A percentile compares a stretch with the other conserved stretches of the same genome.
These are phyloP conservation scores for Kurtzmaniella fragi DNA, from an alignment of 805 yeast species.

Conservation along the genomic window DNA sequence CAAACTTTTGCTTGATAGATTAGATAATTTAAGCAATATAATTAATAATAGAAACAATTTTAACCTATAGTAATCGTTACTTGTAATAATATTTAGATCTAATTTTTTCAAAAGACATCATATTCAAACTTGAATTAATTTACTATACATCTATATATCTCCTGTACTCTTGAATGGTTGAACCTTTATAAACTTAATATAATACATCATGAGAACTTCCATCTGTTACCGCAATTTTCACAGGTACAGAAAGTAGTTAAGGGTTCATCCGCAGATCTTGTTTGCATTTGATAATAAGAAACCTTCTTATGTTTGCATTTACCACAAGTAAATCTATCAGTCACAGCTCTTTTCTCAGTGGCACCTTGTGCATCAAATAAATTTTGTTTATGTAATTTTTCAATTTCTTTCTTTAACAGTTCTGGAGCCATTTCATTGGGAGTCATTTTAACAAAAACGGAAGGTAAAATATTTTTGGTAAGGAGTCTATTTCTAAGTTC, in stretches of 20 bases:
- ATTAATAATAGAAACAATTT: too few species aligned
- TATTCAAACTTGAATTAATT: too few species aligned
- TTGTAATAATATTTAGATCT: too few species aligned
- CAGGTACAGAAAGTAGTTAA: slow-evolving; percentile 97
- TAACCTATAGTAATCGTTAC: too few species aligned
- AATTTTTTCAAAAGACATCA: too few species aligned
- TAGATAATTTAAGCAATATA: not conserved
- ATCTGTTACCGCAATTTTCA: slow-evolving; percentile 94
- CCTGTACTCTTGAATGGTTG: too few species aligned
- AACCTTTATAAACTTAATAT: too few species aligned
- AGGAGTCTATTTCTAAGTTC: slow-evolving; percentile 68
- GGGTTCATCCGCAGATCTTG: slow-evolving; percentile 98
- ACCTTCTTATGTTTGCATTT: slow-evolving; percentile 97
- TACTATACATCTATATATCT: not conserved
- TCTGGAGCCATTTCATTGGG: slow-evolving; percentile 98
- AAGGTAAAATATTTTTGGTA: slow-evolving; percentile 60
- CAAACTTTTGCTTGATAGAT: slow-evolving; percentile 8
- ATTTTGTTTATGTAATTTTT: slow-evolving; percentile 80
- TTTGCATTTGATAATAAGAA: slow-evolving; percentile 95
- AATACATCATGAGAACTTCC: slow-evolving; percentile 85
- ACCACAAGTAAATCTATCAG: slow-evolving; percentile 95
- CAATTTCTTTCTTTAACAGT: slow-evolving; percentile 77
- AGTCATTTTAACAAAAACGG: slow-evolving; percentile 68
- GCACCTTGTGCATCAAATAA: slow-evolving; percentile 97
- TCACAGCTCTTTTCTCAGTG: slow-evolving; percentile 88